Base-by-base conservation (phyloP, 73 alveolate species). In the Paramecium biaurelia region DNA sequence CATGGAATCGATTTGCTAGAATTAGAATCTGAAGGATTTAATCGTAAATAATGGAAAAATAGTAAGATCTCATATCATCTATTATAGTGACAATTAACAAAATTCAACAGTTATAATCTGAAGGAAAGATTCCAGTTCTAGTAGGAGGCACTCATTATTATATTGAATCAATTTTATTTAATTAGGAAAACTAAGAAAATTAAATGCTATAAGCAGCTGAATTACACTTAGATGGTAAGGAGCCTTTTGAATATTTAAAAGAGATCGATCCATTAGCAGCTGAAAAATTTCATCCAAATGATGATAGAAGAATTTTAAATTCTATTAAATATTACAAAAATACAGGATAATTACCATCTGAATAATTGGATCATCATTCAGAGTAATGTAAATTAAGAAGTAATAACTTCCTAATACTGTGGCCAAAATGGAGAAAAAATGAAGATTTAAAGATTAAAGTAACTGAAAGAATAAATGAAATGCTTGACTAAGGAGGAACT, bases 121-220 rank as follows among this genome's bases (percentile, higher is more conserved):
- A 79, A 57, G 93, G 93, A 24, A 76, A 70, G 18, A 43, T 94
- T 47, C 96, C 95, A 7, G 85, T 86, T 20, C 43, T 96, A 0
- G 97, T 94, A 0, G 99, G 99, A 10, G 98, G 98, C 10, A 96
- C 98, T 12, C 92, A 94, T 74, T 94, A 96, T 76, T 96, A 95
- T 68, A 95, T 95, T 1, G 97, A 96, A 85, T 67, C 95, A 32
- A 53, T 96, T 10, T 58, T 96, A 18, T 95, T 70, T 95, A 95
- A 96, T 84, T 90, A 89, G 9, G 57, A 34, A 21, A 26, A 84
- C 0, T 84, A 76, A 15, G 87, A 42, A 21, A 85, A 42, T 9
- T n/a, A 79, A 47, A 2, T 43, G 1, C 6, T 20, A n/a, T 41
- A 79, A 9, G 30, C 5, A 45, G 93, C 26, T 18, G 76, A 87